Evolutionary conservation across 2,329 filamentous ascomycete species (phyloP).

Genomic region (Alternaria brassicicola): DNA sequence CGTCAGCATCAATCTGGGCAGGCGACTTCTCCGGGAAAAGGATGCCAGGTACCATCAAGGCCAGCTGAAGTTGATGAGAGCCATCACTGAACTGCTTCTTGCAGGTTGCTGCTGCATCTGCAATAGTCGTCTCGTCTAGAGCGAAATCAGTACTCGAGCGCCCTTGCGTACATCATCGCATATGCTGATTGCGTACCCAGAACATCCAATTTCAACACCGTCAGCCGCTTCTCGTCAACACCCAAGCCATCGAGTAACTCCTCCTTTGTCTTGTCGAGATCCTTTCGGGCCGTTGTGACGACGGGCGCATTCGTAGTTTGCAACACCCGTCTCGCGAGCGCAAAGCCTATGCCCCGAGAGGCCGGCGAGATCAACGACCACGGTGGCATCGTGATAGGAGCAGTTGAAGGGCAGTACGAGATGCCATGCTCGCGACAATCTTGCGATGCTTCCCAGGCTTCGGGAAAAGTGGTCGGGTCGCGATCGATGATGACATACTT

Average conservation of each 20-base stretch:
- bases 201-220: constrained; percentile 62
- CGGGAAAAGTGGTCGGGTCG: constrained; percentile 15
- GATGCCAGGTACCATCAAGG: constrained; percentile 72
- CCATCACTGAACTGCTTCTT: constrained; percentile 58
- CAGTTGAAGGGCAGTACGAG: background rate
- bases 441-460: constrained; percentile 3
- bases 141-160: background rate
- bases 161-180: background rate
- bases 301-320: constrained; percentile 63
- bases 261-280: constrained; percentile 57
- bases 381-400: constrained; percentile 47
- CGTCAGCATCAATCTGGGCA: constrained; percentile 64
- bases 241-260: constrained; percentile 59
- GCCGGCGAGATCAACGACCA: constrained; percentile 63
- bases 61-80: constrained; percentile 66
- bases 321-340: constrained; percentile 64
- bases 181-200: constrained; percentile 53
- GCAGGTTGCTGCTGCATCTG: constrained; percentile 61
- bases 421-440: constrained; percentile 13
- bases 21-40: constrained; percentile 76
- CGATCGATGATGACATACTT: constrained; percentile 45
- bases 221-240: constrained; percentile 56
- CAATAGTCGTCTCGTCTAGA: constrained; percentile 67
- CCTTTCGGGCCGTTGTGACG: constrained; percentile 64
- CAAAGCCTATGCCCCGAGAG: constrained; percentile 68